phyloP scores from a whole-genome alignment of 164 flowering plant species.

The Brasenia schreberi region DNA sequence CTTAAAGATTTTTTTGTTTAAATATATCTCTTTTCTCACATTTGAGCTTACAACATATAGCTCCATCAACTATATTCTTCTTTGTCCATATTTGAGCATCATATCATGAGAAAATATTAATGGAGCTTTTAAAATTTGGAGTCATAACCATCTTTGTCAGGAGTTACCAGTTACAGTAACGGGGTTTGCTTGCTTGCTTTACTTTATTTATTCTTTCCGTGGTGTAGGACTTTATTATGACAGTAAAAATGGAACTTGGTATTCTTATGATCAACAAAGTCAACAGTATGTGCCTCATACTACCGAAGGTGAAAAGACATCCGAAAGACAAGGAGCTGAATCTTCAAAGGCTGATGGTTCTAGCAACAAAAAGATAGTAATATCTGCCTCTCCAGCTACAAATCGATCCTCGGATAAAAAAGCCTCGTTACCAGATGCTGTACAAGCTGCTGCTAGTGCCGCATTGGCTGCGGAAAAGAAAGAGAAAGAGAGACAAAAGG shows the following conservation, averaged over 20 bases:
- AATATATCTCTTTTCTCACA: too few relatives aligned
- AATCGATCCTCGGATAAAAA: constrained; percentile 26
- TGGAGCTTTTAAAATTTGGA: too few relatives aligned
- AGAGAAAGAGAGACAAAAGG: constrained; percentile 86
- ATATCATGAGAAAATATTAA: too few relatives aligned
- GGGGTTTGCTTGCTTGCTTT: too few relatives aligned
- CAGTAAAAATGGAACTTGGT: constrained; percentile 85
- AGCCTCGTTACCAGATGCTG: constrained; percentile 84
- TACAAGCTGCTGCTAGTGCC: constrained; percentile 94
- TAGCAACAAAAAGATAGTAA: constrained; percentile 55
- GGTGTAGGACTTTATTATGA: constrained; percentile 87
- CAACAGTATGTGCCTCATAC: constrained; percentile 77
- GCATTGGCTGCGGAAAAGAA: constrained; percentile 96
- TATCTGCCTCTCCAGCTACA: constrained; percentile 85
- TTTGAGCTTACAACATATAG: too few relatives aligned
- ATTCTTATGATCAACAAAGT: constrained; percentile 73
- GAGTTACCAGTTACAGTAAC: too few relatives aligned
- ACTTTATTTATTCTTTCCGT: neutral
- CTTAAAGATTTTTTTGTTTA: too few relatives aligned
- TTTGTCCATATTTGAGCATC: too few relatives aligned
- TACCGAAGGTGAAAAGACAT: constrained; percentile 49
- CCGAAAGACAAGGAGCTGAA: constrained; percentile 35
- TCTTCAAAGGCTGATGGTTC: constrained; percentile 48
- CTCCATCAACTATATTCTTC: too few relatives aligned
- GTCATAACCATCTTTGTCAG: too few relatives aligned